Evolutionary conservation across 257 asterid genomes (phyloP).

Genomic region (Eucommia ulmoides): DNA sequence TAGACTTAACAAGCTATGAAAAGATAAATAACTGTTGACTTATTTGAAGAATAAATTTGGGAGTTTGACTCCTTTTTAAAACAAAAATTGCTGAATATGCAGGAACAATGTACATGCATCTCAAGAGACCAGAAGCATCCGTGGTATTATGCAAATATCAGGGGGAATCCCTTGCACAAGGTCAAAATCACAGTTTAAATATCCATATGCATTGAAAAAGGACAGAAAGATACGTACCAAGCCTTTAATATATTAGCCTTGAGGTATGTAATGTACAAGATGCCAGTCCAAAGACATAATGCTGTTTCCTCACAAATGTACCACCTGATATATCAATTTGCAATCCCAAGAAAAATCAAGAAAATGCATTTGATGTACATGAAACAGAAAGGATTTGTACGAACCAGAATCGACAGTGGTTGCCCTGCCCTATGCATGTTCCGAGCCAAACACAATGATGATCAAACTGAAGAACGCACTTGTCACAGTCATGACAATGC

Average conservation of each 20-base stretch:
- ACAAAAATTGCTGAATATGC: too few species aligned
- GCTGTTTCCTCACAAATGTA: conserved; percentile 82
- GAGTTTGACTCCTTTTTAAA: too few species aligned
- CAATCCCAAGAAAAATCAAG: not conserved
- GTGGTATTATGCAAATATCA: too few species aligned
- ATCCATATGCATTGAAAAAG: too few species aligned
- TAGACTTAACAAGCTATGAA: too few species aligned
- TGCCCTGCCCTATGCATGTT: conserved; percentile 81
- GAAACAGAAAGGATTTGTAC: conserved; percentile 14
- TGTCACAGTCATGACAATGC: conserved; percentile 96
- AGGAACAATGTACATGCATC: too few species aligned
- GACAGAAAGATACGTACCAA: conserved; percentile 49
- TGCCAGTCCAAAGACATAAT: conserved; percentile 77
- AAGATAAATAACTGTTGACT: too few species aligned
- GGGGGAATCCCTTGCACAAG: too few species aligned
- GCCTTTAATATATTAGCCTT: conserved; percentile 56
- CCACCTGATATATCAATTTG: conserved; percentile 56
- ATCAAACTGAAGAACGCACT: conserved; percentile 96
- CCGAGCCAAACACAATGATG: conserved; percentile 99
- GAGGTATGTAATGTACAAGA: conserved; percentile 59
- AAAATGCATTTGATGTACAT: conserved; percentile 7
- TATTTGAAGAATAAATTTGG: too few species aligned
- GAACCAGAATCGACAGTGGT: conserved; percentile 90
- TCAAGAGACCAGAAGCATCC: too few species aligned
- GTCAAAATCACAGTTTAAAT: too few species aligned